A percentile compares a stretch with the other conserved stretches of the same genome.
phyloP scores from a whole-genome alignment of 2,329 filamentous ascomycete genomes.

The Didymella arachidicola region DNA sequence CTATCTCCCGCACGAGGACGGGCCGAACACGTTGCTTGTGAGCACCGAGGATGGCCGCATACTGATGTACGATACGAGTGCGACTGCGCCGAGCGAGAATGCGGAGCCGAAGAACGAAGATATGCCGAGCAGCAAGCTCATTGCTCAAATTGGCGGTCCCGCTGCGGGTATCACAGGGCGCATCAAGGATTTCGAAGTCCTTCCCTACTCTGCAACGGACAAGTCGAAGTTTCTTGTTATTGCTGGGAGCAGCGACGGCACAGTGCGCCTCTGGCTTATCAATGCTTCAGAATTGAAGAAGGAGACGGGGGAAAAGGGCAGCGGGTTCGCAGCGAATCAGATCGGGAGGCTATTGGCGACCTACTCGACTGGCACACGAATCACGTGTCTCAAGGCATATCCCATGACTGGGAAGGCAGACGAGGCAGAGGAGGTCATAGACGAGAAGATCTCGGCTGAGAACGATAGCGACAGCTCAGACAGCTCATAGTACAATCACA shows the following conservation, averaged over 20 bases:
- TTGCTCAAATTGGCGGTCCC: constrained; percentile 82
- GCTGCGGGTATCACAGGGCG: constrained; percentile 71
- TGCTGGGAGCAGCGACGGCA: constrained; percentile 84
- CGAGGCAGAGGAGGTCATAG: constrained; percentile 35
- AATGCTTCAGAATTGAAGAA: constrained; percentile 36
- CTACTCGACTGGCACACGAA: constrained; percentile 85
- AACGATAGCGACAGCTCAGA: constrained; percentile 33
- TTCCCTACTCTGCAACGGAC: constrained; percentile 56
- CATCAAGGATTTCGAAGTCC: constrained; percentile 86
- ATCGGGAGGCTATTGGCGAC: constrained; percentile 75
- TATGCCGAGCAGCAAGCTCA: constrained; percentile 65
- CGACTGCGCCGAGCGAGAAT: constrained; percentile 51
- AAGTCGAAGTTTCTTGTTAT: constrained; percentile 63
- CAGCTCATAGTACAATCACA: constrained; percentile 26
- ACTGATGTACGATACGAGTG: constrained; percentile 78
- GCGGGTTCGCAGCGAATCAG: constrained; percentile 50
- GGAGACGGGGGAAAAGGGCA: constrained; percentile 20
- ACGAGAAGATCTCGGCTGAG: constrained; percentile 27
- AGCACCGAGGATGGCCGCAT: constrained; percentile 92
- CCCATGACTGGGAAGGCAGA: constrained; percentile 69
- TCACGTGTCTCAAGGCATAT: constrained; percentile 88
- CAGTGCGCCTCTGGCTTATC: constrained; percentile 79
- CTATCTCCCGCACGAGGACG: constrained; percentile 67
- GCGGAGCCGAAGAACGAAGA: constrained; percentile 52
- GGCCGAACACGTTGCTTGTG: constrained; percentile 70